These are phyloP conservation scores for Boechera stricta DNA, from an alignment of 345 rosid species.

Conservation along the genomic window DNA sequence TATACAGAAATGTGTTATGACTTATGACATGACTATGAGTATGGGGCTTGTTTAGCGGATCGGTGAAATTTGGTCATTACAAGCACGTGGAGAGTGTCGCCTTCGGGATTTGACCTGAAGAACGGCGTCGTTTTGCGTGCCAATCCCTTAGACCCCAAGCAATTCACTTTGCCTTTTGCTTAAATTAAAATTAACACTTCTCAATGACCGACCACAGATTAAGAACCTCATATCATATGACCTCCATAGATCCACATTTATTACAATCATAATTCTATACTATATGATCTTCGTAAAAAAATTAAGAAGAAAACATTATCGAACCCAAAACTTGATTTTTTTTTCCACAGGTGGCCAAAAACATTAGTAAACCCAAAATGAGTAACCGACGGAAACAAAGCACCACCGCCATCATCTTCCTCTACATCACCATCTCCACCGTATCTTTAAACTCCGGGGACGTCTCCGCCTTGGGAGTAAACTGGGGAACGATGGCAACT, in stretches of 20 bases:
- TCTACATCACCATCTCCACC: slow-evolving; percentile 23
- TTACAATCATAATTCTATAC: slow-evolving; percentile 4
- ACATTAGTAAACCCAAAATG: slow-evolving; percentile 34
- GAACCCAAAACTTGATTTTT: no score
- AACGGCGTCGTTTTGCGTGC: slow-evolving; percentile 31
- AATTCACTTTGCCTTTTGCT: slow-evolving; percentile 28
- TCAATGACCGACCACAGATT: slow-evolving; percentile 36
- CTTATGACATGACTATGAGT: background rate
- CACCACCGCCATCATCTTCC: slow-evolving; percentile 6
- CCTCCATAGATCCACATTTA: slow-evolving; percentile 32
- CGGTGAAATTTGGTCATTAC: slow-evolving; percentile 21
- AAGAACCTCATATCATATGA: slow-evolving; percentile 12
- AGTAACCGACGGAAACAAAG: slow-evolving; percentile 6
- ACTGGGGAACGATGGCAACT: slow-evolving; percentile 87
- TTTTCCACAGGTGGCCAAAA: slow-evolving; percentile 6
- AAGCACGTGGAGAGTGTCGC: slow-evolving; percentile 36
- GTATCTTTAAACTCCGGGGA: slow-evolving; percentile 10
- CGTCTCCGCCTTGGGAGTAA: slow-evolving; percentile 64
- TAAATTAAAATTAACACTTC: background rate
- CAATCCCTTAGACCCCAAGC: slow-evolving; percentile 36
- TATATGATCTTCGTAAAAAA: no score
- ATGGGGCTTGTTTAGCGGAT: slow-evolving; percentile 31
- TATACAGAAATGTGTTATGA: slow-evolving; percentile 32
- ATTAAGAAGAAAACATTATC: background rate
- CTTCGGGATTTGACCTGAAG: slow-evolving; percentile 9